Conservation (phyloP, 345 rosid species). For the Eucalyptus sp. region DNA sequence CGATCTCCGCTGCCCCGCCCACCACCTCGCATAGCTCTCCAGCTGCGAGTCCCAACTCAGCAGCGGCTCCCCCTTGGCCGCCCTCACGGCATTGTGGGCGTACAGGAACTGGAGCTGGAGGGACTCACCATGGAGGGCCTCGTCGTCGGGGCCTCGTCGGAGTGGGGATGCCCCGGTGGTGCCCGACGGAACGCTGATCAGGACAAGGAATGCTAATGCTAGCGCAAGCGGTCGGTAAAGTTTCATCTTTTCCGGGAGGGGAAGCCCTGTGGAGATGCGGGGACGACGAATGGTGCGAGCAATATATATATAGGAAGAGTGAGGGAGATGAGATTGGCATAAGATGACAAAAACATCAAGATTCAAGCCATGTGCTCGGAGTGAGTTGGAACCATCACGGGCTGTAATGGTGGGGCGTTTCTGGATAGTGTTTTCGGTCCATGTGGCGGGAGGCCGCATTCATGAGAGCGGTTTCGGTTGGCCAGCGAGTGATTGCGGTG, state of each 20-base stretch:
- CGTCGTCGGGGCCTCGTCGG: neutral
- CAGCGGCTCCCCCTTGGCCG: constrained; percentile 52
- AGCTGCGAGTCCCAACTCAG: constrained; percentile 64
- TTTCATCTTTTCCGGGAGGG: neutral
- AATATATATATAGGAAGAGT: neutral
- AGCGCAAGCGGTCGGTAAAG: neutral
- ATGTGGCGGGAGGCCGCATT: neutral
- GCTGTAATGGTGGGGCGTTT: neutral
- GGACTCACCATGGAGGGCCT: constrained; percentile 46
- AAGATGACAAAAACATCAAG: neutral
- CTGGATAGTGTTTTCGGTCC: neutral
- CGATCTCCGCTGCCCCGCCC: constrained; percentile 58
- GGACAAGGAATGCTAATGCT: neutral
- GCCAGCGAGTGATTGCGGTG: neutral
- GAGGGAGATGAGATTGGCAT: neutral
- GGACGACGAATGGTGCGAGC: neutral
- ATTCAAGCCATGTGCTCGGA: neutral
- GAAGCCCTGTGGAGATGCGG: neutral
- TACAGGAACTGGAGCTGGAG: constrained; percentile 54
- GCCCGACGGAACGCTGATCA: neutral
- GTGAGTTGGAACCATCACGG: neutral
- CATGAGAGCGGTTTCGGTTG: neutral
- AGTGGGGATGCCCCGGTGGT: neutral
- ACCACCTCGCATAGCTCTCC: constrained; percentile 56
- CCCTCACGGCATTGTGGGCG: constrained; percentile 59